Evolutionary conservation across 139 green algal genomes (phyloP).

Genomic region (Haematococcus lacustris): DNA sequence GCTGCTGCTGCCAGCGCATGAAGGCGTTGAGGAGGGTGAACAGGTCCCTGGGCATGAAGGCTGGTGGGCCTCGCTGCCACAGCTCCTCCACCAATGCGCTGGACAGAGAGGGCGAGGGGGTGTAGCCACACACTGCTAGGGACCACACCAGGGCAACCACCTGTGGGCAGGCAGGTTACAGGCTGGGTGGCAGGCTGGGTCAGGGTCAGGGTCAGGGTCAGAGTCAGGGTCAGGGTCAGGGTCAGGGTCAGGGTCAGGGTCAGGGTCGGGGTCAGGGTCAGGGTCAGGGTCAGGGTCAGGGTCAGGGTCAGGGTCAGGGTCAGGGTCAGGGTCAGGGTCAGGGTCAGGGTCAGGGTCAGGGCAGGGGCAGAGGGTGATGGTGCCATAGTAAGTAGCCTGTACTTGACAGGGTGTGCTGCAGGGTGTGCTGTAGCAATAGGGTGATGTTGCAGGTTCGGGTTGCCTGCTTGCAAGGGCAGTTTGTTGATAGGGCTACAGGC

Average conservation of each 20-base stretch:
- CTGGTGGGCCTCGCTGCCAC: neutral
- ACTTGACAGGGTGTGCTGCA: neutral
- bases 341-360: too few relatives aligned
- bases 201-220: too few relatives aligned
- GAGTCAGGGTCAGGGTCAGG: too few relatives aligned
- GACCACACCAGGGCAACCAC: constrained; percentile 1
- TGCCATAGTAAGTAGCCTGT: neutral
- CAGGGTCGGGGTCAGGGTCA: too few relatives aligned
- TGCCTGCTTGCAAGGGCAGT: too few relatives aligned
- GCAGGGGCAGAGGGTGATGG: neutral
- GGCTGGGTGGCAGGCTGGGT: too few relatives aligned
- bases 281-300: too few relatives aligned
- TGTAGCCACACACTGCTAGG: neutral
- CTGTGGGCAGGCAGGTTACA: neutral
- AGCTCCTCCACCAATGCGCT: constrained; percentile 3
- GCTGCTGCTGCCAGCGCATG: neutral
- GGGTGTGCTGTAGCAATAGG: too few relatives aligned
- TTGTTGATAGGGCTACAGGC: too few relatives aligned
- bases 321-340: too few relatives aligned
- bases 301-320: too few relatives aligned
- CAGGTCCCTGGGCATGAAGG: neutral
- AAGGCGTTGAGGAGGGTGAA: constrained; percentile 1
- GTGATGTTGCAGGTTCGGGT: too few relatives aligned
- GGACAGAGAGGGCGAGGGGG: neutral
- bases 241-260: neutral